These are phyloP conservation scores for Metschnikowia colocasiae DNA, from an alignment of 805 yeast species.

Conservation along the genomic window DNA sequence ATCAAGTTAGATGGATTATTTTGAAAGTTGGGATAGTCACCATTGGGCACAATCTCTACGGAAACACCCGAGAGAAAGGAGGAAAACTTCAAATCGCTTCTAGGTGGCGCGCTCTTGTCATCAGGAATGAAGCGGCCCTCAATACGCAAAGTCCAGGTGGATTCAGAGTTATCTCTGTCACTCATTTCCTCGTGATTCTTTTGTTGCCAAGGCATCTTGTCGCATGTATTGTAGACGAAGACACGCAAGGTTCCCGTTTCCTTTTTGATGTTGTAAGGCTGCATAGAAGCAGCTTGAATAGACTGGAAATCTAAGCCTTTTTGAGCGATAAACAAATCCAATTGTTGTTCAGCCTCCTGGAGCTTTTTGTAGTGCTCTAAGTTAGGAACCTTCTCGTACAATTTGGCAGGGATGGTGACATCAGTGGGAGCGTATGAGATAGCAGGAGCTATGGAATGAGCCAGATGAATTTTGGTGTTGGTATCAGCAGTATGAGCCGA, in stretches of 20 bases:
- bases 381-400: slow-evolving; percentile 54
- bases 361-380: slow-evolving; percentile 68
- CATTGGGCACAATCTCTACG: slow-evolving; percentile 58
- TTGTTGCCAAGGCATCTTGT: slow-evolving; percentile 82
- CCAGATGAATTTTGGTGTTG: slow-evolving; percentile 24
- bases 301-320: slow-evolving; percentile 86
- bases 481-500: slow-evolving; percentile 24
- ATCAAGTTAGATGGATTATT: slow-evolving; percentile 44
- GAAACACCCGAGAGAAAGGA: slow-evolving; percentile 80
- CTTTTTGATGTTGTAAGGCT: slow-evolving; percentile 32
- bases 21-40: slow-evolving; percentile 35
- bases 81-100: slow-evolving; percentile 16
- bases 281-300: slow-evolving; percentile 38
- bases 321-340: slow-evolving; percentile 78
- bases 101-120: slow-evolving; percentile 5
- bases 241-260: slow-evolving; percentile 68
- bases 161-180: slow-evolving; percentile 27
- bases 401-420: slow-evolving; percentile 33
- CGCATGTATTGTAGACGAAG: slow-evolving; percentile 75
- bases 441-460: slow-evolving; percentile 33
- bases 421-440: slow-evolving; percentile 44
- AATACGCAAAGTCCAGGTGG: slow-evolving; percentile 80
- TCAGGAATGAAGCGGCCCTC: slow-evolving; percentile 73
- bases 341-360: slow-evolving; percentile 72
- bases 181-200: slow-evolving; percentile 22